Percentiles rank a stretch among this genome's conserved stretches.
These are phyloP conservation scores for Marasmius fiardii DNA, from an alignment of 1,284 basidiomycete species.

Conservation along the genomic window DNA sequence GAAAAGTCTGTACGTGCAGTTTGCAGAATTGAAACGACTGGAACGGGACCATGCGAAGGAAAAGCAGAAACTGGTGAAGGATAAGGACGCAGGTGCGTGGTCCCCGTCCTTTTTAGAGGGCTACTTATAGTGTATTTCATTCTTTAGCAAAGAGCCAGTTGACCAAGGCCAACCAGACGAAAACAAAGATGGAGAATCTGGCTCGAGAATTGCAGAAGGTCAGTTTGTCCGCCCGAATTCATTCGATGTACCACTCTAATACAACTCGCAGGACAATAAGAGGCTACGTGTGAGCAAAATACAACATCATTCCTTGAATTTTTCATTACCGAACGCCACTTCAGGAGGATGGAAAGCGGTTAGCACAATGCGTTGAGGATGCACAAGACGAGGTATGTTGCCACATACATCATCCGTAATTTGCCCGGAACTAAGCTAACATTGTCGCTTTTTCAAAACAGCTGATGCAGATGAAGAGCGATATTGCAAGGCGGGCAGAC, in stretches of 20 bases:
- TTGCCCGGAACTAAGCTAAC: conserved; percentile 2
- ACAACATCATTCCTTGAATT: conserved; percentile 14
- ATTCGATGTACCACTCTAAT: conserved; percentile 13
- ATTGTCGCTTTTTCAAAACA: conserved; percentile 23
- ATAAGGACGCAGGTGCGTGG: conserved; percentile 75
- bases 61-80: conserved; percentile 81
- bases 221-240: conserved; percentile 15
- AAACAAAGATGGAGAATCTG: conserved; percentile 83
- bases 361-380: conserved; percentile 75
- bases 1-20: conserved; percentile 38
- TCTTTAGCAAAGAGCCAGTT: conserved; percentile 71
- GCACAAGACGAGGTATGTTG: conserved; percentile 72
- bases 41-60: conserved; percentile 85
- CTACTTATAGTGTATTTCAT: conserved; percentile 9
- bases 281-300: conserved; percentile 67
- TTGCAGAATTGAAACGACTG: conserved; percentile 76
- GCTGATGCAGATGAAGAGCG: conserved; percentile 74
- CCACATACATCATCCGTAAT: conserved; percentile 10
- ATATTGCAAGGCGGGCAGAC: conserved; percentile 72
- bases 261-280: conserved; percentile 69
- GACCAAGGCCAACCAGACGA: conserved; percentile 81
- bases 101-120: conserved; percentile 15
- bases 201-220: conserved; percentile 85
- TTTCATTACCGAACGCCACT: conserved; percentile 11
- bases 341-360: conserved; percentile 78